These are phyloP conservation scores for Eucalyptus sp. DNA, from an alignment of 345 rosid species.

Conservation along the genomic window DNA sequence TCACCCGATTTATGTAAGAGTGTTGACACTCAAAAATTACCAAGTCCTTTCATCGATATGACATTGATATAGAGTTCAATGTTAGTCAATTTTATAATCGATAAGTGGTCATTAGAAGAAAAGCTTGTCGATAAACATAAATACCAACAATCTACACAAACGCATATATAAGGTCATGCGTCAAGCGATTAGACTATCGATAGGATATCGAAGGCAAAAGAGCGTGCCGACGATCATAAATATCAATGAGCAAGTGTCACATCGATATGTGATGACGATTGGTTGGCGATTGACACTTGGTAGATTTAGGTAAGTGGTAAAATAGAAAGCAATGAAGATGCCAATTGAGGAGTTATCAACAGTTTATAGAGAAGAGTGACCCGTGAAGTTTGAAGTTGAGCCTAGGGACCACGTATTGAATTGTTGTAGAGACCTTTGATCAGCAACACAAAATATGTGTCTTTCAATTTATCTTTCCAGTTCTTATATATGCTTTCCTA, in stretches of 20 bases:
- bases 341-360: neutral
- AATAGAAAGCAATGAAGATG: neutral
- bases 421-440: neutral
- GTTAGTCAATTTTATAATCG: rapidly evolving
- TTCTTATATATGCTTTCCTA: rapidly evolving
- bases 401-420: neutral
- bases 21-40: neutral
- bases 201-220: neutral
- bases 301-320: neutral
- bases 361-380: neutral
- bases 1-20: neutral
- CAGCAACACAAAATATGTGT: neutral
- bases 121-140: neutral
- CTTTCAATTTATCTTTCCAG: neutral
- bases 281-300: neutral
- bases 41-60: neutral
- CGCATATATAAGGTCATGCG: rapidly evolving
- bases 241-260: neutral
- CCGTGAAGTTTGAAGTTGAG: neutral
- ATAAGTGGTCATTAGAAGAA: neutral
- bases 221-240: rapidly evolving
- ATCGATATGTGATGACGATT: neutral
- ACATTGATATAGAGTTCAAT: rapidly evolving
- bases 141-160: neutral
- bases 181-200: neutral